Conservation (phyloP, 768 basidiomycete genomes). For the Hemileccinum rubropunctum region DNA sequence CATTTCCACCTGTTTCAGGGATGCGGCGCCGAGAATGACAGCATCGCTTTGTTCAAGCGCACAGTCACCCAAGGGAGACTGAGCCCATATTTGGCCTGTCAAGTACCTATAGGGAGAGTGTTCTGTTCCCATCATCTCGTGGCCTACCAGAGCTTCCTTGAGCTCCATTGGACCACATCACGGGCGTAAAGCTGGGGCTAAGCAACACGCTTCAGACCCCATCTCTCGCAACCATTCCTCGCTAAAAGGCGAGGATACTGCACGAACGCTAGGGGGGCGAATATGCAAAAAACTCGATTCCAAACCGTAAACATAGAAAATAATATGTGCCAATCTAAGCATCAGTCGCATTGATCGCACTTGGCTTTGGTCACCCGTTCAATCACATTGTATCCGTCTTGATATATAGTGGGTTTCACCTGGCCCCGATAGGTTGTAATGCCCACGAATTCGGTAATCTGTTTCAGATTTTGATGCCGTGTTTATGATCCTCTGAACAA, state of each 20-base stretch:
- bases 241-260: slow-evolving; percentile 8
- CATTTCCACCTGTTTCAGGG: slow-evolving; percentile 35
- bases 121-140: background rate
- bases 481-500: background rate
- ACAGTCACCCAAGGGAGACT: slow-evolving; percentile 9
- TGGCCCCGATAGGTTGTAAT: slow-evolving; percentile 44
- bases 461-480: background rate
- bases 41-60: slow-evolving; percentile 19
- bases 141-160: slow-evolving; percentile 11
- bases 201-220: slow-evolving; percentile 13
- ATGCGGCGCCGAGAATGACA: slow-evolving; percentile 39
- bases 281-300: slow-evolving; percentile 37
- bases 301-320: slow-evolving; percentile 42
- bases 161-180: slow-evolving; percentile 14
- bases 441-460: slow-evolving; percentile 44
- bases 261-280: slow-evolving; percentile 13
- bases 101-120: background rate
- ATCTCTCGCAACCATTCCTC: slow-evolving; percentile 13
- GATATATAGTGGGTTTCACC: slow-evolving; percentile 50
- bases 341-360: background rate
- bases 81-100: slow-evolving; percentile 11
- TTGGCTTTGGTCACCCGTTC: slow-evolving; percentile 37
- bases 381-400: slow-evolving; percentile 47
- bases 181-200: slow-evolving; percentile 9
- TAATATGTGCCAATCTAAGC: slow-evolving; percentile 18